phyloP scores from a whole-genome alignment of 1,284 basidiomycete species.

The Apiotrichum brassicae region DNA sequence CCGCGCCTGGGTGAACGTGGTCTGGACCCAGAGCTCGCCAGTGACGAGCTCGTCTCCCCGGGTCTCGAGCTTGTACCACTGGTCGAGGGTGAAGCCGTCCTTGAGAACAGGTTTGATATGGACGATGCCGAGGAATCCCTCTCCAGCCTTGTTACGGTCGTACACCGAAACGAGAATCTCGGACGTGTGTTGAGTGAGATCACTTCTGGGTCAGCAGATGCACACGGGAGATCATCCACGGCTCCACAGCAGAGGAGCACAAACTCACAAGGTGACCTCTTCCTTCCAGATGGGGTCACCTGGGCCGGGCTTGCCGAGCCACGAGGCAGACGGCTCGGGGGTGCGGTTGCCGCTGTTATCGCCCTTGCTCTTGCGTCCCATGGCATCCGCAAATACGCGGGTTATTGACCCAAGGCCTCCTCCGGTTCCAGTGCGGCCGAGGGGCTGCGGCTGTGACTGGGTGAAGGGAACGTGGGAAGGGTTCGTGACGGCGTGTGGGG shows the following conservation, averaged over 20 bases:
- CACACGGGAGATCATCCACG: too few species aligned
- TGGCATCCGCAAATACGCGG: constrained; percentile 53
- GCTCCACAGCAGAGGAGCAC: too few species aligned
- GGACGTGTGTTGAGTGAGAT: constrained; percentile 89
- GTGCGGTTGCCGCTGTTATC: constrained; percentile 39
- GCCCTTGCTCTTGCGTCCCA: constrained; percentile 46
- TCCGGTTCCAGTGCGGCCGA: constrained; percentile 27
- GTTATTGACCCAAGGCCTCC: constrained; percentile 56
- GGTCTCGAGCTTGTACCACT: constrained; percentile 82
- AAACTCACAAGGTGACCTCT: constrained; percentile 86
- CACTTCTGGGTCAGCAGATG: constrained; percentile 55
- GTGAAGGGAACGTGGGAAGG: constrained; percentile 40
- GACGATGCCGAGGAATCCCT: constrained; percentile 83
- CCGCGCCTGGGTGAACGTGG: constrained; percentile 85
- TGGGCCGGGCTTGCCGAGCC: constrained; percentile 46
- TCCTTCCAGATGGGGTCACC: constrained; percentile 97
- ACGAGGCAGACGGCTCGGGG: constrained; percentile 27
- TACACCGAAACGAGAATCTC: constrained; percentile 84
- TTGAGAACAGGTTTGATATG: constrained; percentile 84
- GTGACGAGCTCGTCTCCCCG: constrained; percentile 73
- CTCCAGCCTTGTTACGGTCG: constrained; percentile 74
- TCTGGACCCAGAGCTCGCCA: constrained; percentile 91
- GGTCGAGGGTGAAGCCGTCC: constrained; percentile 90
- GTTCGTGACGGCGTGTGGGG: constrained; percentile 53
- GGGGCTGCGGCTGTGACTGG: constrained; percentile 32